Conservation (phyloP, 108 stramenopile species). For the Skeletonema grethae region DNA sequence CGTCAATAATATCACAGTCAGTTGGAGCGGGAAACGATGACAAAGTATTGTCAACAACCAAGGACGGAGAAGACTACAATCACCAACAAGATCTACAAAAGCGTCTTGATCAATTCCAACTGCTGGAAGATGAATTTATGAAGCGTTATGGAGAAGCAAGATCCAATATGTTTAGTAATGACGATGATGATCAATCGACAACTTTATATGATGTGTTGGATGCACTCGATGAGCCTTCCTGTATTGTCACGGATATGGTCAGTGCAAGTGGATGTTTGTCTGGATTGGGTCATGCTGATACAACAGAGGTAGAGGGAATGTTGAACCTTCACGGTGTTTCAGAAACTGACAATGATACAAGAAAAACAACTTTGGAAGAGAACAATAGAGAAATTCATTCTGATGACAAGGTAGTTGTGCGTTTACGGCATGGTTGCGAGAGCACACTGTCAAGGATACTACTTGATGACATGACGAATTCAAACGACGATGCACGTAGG, state of each 20-base stretch:
- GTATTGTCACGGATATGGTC: conserved; percentile 53
- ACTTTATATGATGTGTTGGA: conserved; percentile 47
- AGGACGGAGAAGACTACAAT: conserved; percentile 4
- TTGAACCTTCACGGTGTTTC: conserved; percentile 18
- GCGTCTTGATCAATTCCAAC: conserved; percentile 34
- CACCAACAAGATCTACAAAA: conserved; percentile 41
- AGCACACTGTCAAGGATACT: conserved; percentile 36
- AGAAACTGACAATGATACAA: not conserved
- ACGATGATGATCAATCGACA: not conserved
- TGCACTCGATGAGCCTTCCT: conserved; percentile 56
- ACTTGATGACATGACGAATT: not conserved
- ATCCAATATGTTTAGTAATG: conserved; percentile 2
- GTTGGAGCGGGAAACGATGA: conserved; percentile 4
- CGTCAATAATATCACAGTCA: conserved; percentile 13
- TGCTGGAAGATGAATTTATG: conserved; percentile 52
- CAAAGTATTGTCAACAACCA: not conserved
- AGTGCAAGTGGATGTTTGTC: conserved; percentile 44
- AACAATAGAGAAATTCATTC: not conserved
- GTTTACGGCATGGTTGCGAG: conserved; percentile 37
- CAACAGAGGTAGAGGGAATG: conserved; percentile 30
- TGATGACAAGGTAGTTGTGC: conserved; percentile 27
- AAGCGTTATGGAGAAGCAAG: conserved; percentile 37
- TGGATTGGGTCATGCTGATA: conserved; percentile 46
- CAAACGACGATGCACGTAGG: not conserved
- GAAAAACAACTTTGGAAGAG: not conserved